Percentiles rank a stretch among this genome's conserved stretches.
phyloP scores from a whole-genome alignment of 2,329 filamentous ascomycete species.

The Helminthosporium solani region DNA sequence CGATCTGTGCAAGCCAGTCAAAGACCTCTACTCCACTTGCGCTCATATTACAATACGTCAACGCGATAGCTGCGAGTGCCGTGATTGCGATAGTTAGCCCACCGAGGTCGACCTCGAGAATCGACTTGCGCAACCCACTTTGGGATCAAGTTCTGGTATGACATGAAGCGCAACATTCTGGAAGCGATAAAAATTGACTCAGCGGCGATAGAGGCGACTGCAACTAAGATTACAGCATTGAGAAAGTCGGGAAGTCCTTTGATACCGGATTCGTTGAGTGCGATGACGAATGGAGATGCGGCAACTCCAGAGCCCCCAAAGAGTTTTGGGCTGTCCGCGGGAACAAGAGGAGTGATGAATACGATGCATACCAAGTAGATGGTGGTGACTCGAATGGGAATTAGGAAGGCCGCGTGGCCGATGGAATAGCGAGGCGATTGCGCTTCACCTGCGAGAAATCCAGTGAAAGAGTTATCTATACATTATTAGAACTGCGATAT shows the following conservation, averaged over 20 bases:
- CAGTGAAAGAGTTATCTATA: slow-evolving; percentile 30
- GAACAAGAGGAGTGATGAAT: slow-evolving; percentile 40
- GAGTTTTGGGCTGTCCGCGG: slow-evolving; percentile 27
- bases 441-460: slow-evolving; percentile 72
- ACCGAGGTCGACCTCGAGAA: slow-evolving; percentile 29
- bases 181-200: slow-evolving; percentile 39
- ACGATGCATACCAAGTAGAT: slow-evolving; percentile 41
- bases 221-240: slow-evolving; percentile 37
- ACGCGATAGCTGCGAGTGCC: slow-evolving; percentile 17
- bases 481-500: slow-evolving; percentile 48
- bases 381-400: slow-evolving; percentile 58
- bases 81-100: slow-evolving; percentile 32
- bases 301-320: slow-evolving; percentile 19
- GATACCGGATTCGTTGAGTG: slow-evolving; percentile 60
- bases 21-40: slow-evolving; percentile 21
- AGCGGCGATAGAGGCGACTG: slow-evolving; percentile 33
- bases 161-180: slow-evolving; percentile 34
- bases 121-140: slow-evolving; percentile 31
- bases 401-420: slow-evolving; percentile 83
- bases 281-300: slow-evolving; percentile 64
- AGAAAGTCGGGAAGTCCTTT: slow-evolving; percentile 33
- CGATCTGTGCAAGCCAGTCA: slow-evolving; percentile 31
- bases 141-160: slow-evolving; percentile 25
- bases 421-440: slow-evolving; percentile 75
- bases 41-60: slow-evolving; percentile 38